These are phyloP conservation scores for Plenodomus lindquistii DNA, from an alignment of 2,329 filamentous ascomycete species.

Conservation along the genomic window DNA sequence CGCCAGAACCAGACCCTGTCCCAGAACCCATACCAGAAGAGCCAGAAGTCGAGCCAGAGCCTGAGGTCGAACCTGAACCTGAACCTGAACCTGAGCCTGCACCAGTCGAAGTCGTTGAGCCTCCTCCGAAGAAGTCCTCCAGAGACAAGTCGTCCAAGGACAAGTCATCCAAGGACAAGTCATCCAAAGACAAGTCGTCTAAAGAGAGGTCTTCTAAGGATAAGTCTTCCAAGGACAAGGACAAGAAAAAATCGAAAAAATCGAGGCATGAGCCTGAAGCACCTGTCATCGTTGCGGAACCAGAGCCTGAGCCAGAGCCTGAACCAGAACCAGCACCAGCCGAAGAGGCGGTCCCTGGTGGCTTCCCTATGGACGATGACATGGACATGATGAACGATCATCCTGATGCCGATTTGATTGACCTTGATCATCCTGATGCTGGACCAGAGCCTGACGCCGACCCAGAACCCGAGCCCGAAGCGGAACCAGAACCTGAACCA, in stretches of 20 bases:
- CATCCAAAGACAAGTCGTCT: no score
- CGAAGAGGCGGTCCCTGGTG: conserved; percentile 49
- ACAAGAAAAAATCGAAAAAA: conserved; percentile 35
- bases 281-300: conserved; percentile 32
- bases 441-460: conserved; percentile 12
- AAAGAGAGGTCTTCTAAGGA: conserved; percentile 22
- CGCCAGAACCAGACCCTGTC: conserved; percentile 19
- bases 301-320: conserved; percentile 39
- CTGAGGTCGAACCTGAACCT: conserved; percentile 11
- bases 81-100: conserved; percentile 40
- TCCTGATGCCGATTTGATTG: conserved; percentile 31
- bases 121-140: conserved; percentile 32
- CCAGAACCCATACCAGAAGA: conserved; percentile 31
- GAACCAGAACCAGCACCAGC: conserved; percentile 33
- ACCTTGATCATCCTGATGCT: conserved; percentile 17
- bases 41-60: conserved; percentile 18
- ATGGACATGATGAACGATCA: conserved; percentile 18
- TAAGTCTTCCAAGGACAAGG: conserved; percentile 17
- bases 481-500: conserved; percentile 33
- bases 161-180: conserved; percentile 16
- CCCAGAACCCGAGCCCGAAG: conserved; percentile 9
- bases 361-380: conserved; percentile 52
- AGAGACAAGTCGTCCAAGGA: conserved; percentile 22
- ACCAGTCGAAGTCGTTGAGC: conserved; percentile 33
- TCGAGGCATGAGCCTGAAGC: conserved; percentile 29